These are phyloP conservation scores for Cryptosporidium felis DNA, from an alignment of 169 alveolate species.

Conservation along the genomic window DNA sequence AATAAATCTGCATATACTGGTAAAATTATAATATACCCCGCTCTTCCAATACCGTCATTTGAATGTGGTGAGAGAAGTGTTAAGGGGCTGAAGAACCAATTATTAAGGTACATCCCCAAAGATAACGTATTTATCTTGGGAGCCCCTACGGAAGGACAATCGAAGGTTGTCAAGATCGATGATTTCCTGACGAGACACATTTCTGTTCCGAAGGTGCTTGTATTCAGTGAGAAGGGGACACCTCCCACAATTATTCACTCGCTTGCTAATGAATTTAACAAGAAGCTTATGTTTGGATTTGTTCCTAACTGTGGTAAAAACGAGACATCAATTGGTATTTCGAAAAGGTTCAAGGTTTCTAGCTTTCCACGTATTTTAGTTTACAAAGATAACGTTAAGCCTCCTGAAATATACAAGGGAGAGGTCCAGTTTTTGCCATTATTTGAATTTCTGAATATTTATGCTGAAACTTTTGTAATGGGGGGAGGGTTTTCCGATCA, in stretches of 20 bases:
- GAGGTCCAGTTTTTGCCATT: slow-evolving; percentile 85
- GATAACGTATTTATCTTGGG: slow-evolving; percentile 73
- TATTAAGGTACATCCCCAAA: slow-evolving; percentile 75
- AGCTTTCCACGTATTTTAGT: slow-evolving; percentile 86
- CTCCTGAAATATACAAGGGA: slow-evolving; percentile 88
- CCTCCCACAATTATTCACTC: slow-evolving; percentile 82
- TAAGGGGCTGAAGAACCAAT: slow-evolving; percentile 74
- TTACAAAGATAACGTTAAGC: slow-evolving; percentile 82
- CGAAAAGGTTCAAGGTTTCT: slow-evolving; percentile 86
- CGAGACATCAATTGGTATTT: slow-evolving; percentile 69
- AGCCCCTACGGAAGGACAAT: slow-evolving; percentile 23
- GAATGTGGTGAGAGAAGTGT: slow-evolving; percentile 77
- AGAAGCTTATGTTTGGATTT: slow-evolving; percentile 82
- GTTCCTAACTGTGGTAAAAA: slow-evolving; percentile 75
- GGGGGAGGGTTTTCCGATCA: slow-evolving; percentile 91
- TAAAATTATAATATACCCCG: slow-evolving; percentile 82
- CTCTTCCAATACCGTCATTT: slow-evolving; percentile 81
- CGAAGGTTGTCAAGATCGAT: slow-evolving; percentile 77
- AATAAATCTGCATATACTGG: slow-evolving; percentile 79
- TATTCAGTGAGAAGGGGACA: slow-evolving; percentile 82
- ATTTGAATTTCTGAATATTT: slow-evolving; percentile 93
- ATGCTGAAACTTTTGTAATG: slow-evolving; percentile 93
- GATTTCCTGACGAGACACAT: slow-evolving; percentile 81
- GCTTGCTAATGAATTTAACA: slow-evolving; percentile 79
- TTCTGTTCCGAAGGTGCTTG: slow-evolving; percentile 84